These are phyloP conservation scores for Flaveria bidentis DNA, from an alignment of 129 eudicot genomes.

Conservation along the genomic window DNA sequence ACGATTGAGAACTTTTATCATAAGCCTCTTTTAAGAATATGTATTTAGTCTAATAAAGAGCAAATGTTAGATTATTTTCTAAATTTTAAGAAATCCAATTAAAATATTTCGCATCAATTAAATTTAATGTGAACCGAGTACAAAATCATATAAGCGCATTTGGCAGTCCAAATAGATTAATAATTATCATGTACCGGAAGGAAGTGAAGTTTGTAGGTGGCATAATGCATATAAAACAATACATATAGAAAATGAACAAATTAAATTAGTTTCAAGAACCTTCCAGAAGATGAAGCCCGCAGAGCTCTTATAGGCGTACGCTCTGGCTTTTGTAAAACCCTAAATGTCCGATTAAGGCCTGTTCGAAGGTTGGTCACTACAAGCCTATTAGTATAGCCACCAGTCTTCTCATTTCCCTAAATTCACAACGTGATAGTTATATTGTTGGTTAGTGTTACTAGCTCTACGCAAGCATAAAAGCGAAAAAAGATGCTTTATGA, in stretches of 20 bases:
- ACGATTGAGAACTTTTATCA: too few relatives aligned
- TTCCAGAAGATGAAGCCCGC: constrained; percentile 97
- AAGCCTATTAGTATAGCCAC: constrained; percentile 89
- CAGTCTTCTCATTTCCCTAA: constrained; percentile 84
- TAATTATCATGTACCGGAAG: neutral
- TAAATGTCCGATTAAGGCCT: constrained; percentile 88
- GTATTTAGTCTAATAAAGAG: neutral
- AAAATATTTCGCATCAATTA: neutral
- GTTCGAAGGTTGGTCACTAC: constrained; percentile 92
- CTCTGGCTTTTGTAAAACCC: constrained; percentile 96
- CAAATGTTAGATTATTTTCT: neutral
- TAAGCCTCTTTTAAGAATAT: neutral
- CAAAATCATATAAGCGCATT: neutral
- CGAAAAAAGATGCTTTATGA: neutral
- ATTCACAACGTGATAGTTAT: constrained; percentile 27
- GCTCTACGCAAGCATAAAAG: constrained; percentile 6
- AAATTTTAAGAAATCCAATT: neutral
- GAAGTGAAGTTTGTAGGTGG: constrained; percentile 4
- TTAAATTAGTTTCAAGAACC: constrained; percentile 44
- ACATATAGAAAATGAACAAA: constrained; percentile 13
- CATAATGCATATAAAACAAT: constrained; percentile 12
- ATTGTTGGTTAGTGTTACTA: constrained; percentile 1
- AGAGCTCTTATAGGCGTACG: constrained; percentile 96
- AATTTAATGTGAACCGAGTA: neutral
- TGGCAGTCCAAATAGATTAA: neutral